phyloP scores from a whole-genome alignment of 2,329 filamentous ascomycete genomes.

The Pyrenochaeta sp. region DNA sequence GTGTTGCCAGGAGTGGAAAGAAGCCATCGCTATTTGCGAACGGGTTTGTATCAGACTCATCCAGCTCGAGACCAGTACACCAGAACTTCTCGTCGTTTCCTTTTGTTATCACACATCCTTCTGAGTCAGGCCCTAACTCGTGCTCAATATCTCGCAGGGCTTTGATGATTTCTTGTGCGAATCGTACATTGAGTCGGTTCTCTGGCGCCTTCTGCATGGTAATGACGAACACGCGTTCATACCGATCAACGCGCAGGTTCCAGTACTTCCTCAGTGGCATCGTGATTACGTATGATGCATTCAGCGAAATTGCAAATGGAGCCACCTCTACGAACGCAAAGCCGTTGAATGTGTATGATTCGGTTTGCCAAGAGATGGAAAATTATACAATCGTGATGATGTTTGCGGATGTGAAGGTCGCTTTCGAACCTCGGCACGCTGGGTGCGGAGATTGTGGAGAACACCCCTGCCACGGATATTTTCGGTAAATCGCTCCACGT shows the following conservation, averaged over 20 bases:
- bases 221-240: slow-evolving; percentile 61
- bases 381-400: not conserved
- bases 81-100: slow-evolving; percentile 62
- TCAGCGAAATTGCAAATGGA: no score
- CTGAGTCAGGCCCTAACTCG: slow-evolving; percentile 56
- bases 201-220: slow-evolving; percentile 64
- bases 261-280: slow-evolving; percentile 46
- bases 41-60: slow-evolving; percentile 58
- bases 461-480: slow-evolving; percentile 11
- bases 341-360: not conserved
- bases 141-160: slow-evolving; percentile 59
- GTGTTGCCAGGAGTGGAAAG: slow-evolving; percentile 60
- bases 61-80: slow-evolving; percentile 61
- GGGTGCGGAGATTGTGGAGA: slow-evolving; percentile 34
- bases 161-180: slow-evolving; percentile 62
- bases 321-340: no score
- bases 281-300: not conserved
- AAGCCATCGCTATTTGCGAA: slow-evolving; percentile 67
- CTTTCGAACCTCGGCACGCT: slow-evolving; percentile 26
- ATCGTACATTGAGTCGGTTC: slow-evolving; percentile 61
- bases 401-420: not conserved
- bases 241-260: slow-evolving; percentile 56
- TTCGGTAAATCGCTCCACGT: slow-evolving; percentile 13
- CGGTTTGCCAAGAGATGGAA: no score
- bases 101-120: slow-evolving; percentile 63